Evolutionary conservation across 176 grass and related monocot species (phyloP), one percentile per base, ranked within the genome.

Genomic region (Oryza meridionalis): DNA sequence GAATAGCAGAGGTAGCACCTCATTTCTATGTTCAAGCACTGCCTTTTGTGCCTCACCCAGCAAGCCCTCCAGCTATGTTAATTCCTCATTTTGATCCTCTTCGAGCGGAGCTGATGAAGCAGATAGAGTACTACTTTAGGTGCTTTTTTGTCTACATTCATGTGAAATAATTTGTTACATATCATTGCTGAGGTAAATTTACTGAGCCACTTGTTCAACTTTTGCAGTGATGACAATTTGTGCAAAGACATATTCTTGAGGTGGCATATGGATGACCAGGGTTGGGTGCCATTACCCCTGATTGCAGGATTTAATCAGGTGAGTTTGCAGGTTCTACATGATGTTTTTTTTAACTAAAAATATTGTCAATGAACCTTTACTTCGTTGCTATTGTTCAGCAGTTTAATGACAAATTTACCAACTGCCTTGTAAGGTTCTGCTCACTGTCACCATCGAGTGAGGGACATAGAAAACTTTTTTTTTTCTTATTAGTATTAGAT

Each of bases 81-180:
- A 71, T 92, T 59, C 73, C 82, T 29, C 38, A 14, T 43, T 42
- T 92, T 17, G 96, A 98, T 43, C 76, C 75, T 75, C 63, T 86
- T 43, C 76, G 68, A 33, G 17, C 43, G 33, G 81, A 65, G 21
- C 73, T 99, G 45, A 49, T 94, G 65, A 65, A 11, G 59, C 96
- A 99, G 84, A 99, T 99, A 77, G 88, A 99, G 1, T 99, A 92
- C 72, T 99, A 99, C 65, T 99, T 99, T 86, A 99, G 96, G 96
- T 99, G 75, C 17, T 76, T 5, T 9, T 62, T 77, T 29, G 3
- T 65, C n/a, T 37, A 64, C 58, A 16, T 61, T 69, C 59, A 6
- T 19, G 5, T 25, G 29, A 24, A 22, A 46, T 50, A 25, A 26
- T 86, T 16, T 43, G 5, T 3, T 42, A 19, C 40, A 32, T 50